Base-by-base conservation (phyloP, 1,284 basidiomycete genomes). In the Caloboletus inedulis region DNA sequence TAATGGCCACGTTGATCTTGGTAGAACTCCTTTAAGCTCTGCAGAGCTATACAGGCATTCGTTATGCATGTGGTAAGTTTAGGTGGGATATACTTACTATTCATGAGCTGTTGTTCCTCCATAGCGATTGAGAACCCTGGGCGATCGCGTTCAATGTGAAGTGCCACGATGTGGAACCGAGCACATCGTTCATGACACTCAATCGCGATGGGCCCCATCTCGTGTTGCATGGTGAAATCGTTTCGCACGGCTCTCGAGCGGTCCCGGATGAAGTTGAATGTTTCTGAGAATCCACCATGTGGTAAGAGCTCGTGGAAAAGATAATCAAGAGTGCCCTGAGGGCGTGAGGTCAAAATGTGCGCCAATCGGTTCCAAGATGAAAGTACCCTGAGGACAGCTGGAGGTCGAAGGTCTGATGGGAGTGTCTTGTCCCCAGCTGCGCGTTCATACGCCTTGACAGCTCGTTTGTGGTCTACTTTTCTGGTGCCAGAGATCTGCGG, bases 371-470 rank as follows among this genome's bases (percentile, higher is more conserved):
- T 43, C 51, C 18, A 29, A 33, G 19, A n/a, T 19, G 10, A 44
- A 14, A 29, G 59, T 54, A 89, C 89, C 72, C 88, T 87, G 44
- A 98, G 83, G 18, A 97, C 83, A 8, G 73, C 72, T 0, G 94
- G 93, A 16, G 96, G 94, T 18, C 96, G 84, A 46, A 99, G 76
- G 66, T 99, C 96, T 1, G 93, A 94, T 2, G 96, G 95, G 1
- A 97, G 69, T 0, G 84, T 88, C 68, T 94, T 93, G 72, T 96
- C 91, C 3, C 96, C 95, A 2, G 94, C 92, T 63, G 93, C 94
- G 31, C 96, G 87, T 63, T 96, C 92, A 68, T 96, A 99, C 62
- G 90, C 91, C 67, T 97, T 97, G 51, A 98, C 96, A 0, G 95
- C 94, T 46, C 87, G 84, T 34, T 77, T 76, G 57, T 94, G 93